Evolutionary conservation across 2,329 filamentous ascomycete species (phyloP).

Genomic region (Proliferodiscus dingleyae): DNA sequence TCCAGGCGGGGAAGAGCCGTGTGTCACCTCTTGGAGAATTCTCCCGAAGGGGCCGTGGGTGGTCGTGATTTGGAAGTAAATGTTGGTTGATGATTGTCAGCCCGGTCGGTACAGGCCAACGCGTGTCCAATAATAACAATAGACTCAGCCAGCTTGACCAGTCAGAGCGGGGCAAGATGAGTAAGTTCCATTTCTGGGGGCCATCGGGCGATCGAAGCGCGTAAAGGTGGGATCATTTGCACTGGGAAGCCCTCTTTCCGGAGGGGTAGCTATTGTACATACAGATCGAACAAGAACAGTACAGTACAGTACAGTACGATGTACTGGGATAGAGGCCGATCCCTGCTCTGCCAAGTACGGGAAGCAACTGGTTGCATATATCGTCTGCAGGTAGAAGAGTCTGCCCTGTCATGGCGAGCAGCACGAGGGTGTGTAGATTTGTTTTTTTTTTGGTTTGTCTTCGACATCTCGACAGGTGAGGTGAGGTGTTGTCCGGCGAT

Average conservation of each 20-base stretch:
- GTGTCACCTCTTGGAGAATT: too few species aligned
- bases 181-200: not conserved
- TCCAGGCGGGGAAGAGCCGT: too few species aligned
- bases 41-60: too few species aligned
- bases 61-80: too few species aligned
- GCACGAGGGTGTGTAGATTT: not conserved
- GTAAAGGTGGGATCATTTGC: not conserved
- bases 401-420: not conserved
- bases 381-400: not conserved
- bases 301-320: too few species aligned
- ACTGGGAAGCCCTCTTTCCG: not conserved
- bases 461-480: not conserved
- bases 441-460: not conserved
- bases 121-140: too few species aligned
- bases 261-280: not conserved
- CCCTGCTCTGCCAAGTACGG: not conserved
- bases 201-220: not conserved
- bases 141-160: too few species aligned
- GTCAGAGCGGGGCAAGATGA: not conserved
- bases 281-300: too few species aligned
- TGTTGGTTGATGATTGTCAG: too few species aligned
- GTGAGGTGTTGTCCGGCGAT: conserved; percentile 3
- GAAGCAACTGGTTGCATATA: too few species aligned
- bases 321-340: not conserved
- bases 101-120: too few species aligned